These are phyloP conservation scores for Fusarium sp. DNA, from an alignment of 2,329 filamentous ascomycete species.

Conservation along the genomic window DNA sequence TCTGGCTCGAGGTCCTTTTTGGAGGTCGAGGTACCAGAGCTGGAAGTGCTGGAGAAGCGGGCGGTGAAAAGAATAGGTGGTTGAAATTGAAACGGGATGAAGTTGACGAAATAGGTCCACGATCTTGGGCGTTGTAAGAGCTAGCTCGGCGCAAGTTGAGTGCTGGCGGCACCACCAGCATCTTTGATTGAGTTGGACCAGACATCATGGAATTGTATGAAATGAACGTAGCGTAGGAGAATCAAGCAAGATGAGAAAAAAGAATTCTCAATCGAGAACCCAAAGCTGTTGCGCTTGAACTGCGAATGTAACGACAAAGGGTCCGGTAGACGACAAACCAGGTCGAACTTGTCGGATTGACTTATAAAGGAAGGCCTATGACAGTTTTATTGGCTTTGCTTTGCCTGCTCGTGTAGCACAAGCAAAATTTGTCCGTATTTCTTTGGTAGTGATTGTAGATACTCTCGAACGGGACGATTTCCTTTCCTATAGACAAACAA, in stretches of 20 bases:
- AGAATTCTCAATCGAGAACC: slow-evolving; percentile 24
- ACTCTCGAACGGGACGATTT: neutral
- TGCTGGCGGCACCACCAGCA: slow-evolving; percentile 65
- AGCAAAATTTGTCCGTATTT: slow-evolving; percentile 16
- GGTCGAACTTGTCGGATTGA: slow-evolving; percentile 10
- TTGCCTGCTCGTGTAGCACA: slow-evolving; percentile 23
- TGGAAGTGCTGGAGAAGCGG: slow-evolving; percentile 78
- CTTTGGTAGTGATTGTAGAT: slow-evolving; percentile 11
- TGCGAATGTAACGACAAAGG: slow-evolving; percentile 1
- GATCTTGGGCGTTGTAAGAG: slow-evolving; percentile 68
- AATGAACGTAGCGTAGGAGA: neutral
- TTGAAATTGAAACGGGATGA: slow-evolving; percentile 75
- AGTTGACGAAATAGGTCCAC: slow-evolving; percentile 66
- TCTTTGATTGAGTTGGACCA: slow-evolving; percentile 59
- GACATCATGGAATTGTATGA: slow-evolving; percentile 51
- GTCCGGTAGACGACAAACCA: slow-evolving; percentile 18
- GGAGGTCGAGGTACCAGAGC: slow-evolving; percentile 71
- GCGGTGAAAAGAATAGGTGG: slow-evolving; percentile 73
- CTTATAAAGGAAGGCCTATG: slow-evolving; percentile 27
- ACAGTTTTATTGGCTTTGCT: slow-evolving; percentile 11
- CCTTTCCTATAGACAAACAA: slow-evolving; percentile 8
- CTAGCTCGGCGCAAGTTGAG: slow-evolving; percentile 69
- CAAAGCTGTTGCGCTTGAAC: slow-evolving; percentile 38
- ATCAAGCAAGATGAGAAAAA: slow-evolving; percentile 34
- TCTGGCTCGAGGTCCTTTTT: slow-evolving; percentile 68